Conservation (phyloP, 1,139 yeast genomes). For the Citeromyces siamensis region DNA sequence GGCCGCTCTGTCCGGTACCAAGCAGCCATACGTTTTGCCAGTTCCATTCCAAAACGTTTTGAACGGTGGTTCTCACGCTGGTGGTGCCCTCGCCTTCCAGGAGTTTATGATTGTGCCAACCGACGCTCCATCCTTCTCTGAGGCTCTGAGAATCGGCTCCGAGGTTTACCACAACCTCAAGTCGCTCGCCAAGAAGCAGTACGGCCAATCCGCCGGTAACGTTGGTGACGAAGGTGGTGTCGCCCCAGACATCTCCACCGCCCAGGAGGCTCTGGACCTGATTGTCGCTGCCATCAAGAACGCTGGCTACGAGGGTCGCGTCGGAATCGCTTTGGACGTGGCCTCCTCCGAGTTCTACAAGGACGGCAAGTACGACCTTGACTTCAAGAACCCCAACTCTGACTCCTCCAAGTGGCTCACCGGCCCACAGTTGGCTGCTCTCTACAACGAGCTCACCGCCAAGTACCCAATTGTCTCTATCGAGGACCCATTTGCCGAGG, state of each 20-base stretch:
- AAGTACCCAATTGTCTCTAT: constrained; percentile 88
- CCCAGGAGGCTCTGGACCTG: constrained; percentile 86
- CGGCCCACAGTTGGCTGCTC: constrained; percentile 67
- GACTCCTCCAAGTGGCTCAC: constrained; percentile 75
- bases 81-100: constrained; percentile 91
- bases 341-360: constrained; percentile 90
- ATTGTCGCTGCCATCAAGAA: constrained; percentile 67
- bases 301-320: constrained; percentile 84
- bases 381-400: constrained; percentile 83
- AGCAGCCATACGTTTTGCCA: constrained; percentile 65
- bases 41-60: constrained; percentile 90
- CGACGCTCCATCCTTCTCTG: constrained; percentile 70
- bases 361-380: constrained; percentile 86
- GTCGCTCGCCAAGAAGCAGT: constrained; percentile 71
- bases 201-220: constrained; percentile 91
- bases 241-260: constrained; percentile 82
- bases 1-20: constrained; percentile 49
- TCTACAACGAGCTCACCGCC: constrained; percentile 58
- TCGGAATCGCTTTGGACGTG: constrained; percentile 76
- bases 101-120: constrained; percentile 93
- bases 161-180: constrained; percentile 89
- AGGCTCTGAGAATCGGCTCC: constrained; percentile 82
- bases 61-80: constrained; percentile 96
- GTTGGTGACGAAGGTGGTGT: constrained; percentile 99
- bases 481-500: constrained; percentile 93